Evolutionary conservation across 225 moss, liverwort and hornwort species (phyloP), one percentile per base, ranked within the genome.

Genomic region (Bryoerythrophyllum caledonicum): DNA sequence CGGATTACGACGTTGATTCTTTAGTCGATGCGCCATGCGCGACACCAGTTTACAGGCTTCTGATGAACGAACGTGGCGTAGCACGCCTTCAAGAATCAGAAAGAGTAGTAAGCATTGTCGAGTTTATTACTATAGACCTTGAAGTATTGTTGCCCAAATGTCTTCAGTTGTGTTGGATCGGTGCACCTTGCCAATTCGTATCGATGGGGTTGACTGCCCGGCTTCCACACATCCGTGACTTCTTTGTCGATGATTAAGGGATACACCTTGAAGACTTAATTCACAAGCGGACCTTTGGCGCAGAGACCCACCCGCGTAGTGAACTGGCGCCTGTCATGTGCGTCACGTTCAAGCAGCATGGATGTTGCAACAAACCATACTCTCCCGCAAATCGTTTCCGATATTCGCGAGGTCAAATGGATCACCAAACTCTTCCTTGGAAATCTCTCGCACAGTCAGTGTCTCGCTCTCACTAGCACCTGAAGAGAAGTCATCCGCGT

Each of bases 81-180:
- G 65, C 65, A 65, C 23, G 43, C 40, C 65, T 40, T 65, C 65
- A 65, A 43, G n/a, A 65, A 65, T 43, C 21, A 41, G 23, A 41
- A 21, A 4, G 65, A 65, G 65, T 65, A 65, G 23, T 65, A 65
- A 65, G 41, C 43, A 65, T 41, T 52, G 52, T 52, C 16, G 16
- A 15, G 20, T 17, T 52, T 52, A 4, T 52, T 52, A 52, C 52
- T 4, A 1, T 52, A 52, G 15, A 52, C 19, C 16, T 52, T 52
- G 52, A 52, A 52, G 52, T 52, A 52, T 52, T 20, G 52, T 52
- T 52, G 19, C 1, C 19, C 52, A 15, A 52, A 52, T 0, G 52
- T 2, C 52, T 52, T 52, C 17, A 15, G 2, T 16, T 52, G 19
- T 52, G 2, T 52, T 52, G n/a, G 52, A 4, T 52, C 52, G 0